Conservation (phyloP, 768 basidiomycete genomes). For the Mycena olivaceomarginata region DNA sequence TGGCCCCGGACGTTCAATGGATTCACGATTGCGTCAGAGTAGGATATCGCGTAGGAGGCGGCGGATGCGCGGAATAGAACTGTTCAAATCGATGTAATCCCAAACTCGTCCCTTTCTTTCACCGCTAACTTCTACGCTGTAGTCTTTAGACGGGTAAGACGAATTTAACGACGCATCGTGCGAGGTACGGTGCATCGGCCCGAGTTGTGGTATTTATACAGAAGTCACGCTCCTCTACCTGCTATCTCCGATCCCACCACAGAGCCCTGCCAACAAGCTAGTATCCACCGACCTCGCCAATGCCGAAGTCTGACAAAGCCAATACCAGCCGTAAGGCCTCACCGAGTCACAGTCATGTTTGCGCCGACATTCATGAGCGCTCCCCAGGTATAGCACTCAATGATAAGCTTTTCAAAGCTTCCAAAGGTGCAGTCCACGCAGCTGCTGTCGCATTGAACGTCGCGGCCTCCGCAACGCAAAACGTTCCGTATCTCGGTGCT, state of each 20-base stretch:
- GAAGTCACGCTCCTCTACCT: not conserved
- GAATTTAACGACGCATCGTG: not conserved
- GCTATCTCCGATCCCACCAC: not conserved
- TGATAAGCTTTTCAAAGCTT: not conserved
- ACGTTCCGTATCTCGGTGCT: not conserved
- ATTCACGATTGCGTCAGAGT: too few relatives aligned
- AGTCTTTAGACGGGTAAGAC: not conserved
- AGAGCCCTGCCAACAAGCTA: not conserved
- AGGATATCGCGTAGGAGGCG: too few relatives aligned
- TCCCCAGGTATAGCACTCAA: not conserved
- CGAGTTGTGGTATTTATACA: not conserved
- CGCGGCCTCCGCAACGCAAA: not conserved
- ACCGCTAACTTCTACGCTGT: too few relatives aligned
- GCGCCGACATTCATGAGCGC: not conserved
- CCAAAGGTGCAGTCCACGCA: not conserved
- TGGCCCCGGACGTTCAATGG: too few relatives aligned
- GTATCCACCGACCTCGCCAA: not conserved
- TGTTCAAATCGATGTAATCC: too few relatives aligned
- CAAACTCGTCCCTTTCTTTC: too few relatives aligned
- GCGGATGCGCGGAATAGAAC: too few relatives aligned
- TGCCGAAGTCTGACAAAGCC: not conserved
- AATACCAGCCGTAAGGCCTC: conserved; percentile 1
- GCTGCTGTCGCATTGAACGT: not conserved
- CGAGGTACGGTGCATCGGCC: not conserved
- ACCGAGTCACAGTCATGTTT: not conserved